Evolutionary conservation across 2,329 filamentous ascomycete genomes (phyloP).

Genomic region (Podosphaera xanthii): DNA sequence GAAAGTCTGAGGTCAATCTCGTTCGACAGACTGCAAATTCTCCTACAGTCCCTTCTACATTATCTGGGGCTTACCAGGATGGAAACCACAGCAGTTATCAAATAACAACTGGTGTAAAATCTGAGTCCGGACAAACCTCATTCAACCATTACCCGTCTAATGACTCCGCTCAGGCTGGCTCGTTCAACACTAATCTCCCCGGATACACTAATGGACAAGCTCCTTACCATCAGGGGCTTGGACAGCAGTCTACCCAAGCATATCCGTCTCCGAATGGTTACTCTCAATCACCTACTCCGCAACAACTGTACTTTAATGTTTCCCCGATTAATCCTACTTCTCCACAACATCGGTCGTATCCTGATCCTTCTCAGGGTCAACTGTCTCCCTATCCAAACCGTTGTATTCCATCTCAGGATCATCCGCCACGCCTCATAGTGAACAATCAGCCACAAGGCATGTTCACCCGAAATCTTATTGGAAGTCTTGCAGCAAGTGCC

Average conservation of each 20-base stretch:
- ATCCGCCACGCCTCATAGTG: conserved; percentile 7
- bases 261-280: conserved; percentile 17
- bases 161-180: neutral
- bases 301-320: conserved; percentile 6
- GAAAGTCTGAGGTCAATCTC: conserved; percentile 39
- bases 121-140: neutral
- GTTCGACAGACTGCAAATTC: conserved; percentile 40
- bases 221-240: conserved; percentile 10
- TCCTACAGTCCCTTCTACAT: conserved; percentile 63
- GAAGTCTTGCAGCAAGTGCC: conserved; percentile 71
- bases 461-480: conserved; percentile 90
- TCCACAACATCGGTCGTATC: conserved; percentile 1
- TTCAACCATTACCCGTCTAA: neutral
- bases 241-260: conserved; percentile 5
- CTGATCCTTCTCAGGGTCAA: conserved; percentile 4
- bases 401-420: conserved; percentile 7
- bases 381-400: conserved; percentile 3
- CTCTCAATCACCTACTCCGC: conserved; percentile 18
- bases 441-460: conserved; percentile 41
- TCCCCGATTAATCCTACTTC: conserved; percentile 4
- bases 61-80: conserved; percentile 49
- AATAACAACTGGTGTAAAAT: neutral
- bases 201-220: conserved; percentile 4
- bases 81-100: conserved; percentile 8
- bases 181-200: neutral